Percentiles rank a stretch among this genome's conserved stretches.
Evolutionary conservation across 2,329 filamentous ascomycete genomes (phyloP).

Genomic region (Colletotrichum coccodes): DNA sequence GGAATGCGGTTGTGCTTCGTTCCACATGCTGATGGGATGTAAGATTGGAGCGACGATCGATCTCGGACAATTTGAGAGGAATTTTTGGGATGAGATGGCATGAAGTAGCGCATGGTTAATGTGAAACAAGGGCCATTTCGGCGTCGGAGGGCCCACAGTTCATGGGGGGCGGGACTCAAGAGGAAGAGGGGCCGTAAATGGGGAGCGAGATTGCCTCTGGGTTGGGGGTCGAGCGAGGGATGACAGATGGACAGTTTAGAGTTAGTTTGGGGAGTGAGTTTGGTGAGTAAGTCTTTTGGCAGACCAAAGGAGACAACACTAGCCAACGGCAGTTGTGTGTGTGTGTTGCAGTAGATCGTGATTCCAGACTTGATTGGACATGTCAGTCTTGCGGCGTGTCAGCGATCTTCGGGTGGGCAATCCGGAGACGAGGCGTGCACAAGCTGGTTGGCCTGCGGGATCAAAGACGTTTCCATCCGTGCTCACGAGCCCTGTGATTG

Average conservation of each 20-base stretch:
- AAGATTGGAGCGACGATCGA: slow-evolving; percentile 31
- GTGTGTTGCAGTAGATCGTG: not conserved
- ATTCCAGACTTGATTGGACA: not conserved
- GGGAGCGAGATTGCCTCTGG: slow-evolving; percentile 11
- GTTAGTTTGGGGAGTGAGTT: not conserved
- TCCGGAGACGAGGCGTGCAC: not conserved
- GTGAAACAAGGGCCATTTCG: slow-evolving; percentile 31
- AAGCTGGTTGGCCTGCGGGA: slow-evolving; percentile 4
- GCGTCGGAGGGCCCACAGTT: slow-evolving; percentile 19
- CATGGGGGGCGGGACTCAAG: slow-evolving; percentile 2
- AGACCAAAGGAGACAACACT: not conserved
- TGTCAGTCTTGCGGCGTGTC: slow-evolving; percentile 10
- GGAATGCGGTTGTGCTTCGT: not conserved
- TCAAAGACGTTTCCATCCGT: slow-evolving; percentile 30
- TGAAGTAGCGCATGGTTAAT: slow-evolving; percentile 29
- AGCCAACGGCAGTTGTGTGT: not conserved
- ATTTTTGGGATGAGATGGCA: slow-evolving; percentile 24
- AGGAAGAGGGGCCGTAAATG: not conserved
- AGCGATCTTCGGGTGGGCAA: not conserved
- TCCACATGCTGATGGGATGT: not conserved
- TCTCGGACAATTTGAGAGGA: slow-evolving; percentile 31
- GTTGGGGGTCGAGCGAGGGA: not conserved
- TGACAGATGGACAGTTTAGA: not conserved
- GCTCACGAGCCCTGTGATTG: slow-evolving; percentile 1
- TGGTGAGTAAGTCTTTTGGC: not conserved